Conservation (phyloP, 768 basidiomycete genomes). For the Daedalea quercina region DNA sequence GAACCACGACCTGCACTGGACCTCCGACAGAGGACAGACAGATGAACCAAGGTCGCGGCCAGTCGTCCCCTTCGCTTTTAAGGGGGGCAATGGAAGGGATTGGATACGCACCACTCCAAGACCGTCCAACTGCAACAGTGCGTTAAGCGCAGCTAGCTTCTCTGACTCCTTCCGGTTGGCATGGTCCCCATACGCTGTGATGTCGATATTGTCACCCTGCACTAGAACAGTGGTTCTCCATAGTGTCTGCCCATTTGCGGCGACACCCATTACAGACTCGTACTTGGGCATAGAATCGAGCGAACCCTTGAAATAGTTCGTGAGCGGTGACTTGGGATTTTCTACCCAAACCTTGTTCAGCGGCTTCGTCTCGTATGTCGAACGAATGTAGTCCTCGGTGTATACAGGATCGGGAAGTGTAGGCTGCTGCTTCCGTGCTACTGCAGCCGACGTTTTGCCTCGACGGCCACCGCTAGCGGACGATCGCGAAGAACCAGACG, state of each 20-base stretch:
- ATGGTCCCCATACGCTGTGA: constrained; percentile 32
- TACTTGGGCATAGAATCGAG: constrained; percentile 22
- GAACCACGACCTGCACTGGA: no score
- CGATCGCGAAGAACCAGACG: background rate
- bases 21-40: no score
- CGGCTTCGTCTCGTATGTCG: constrained; percentile 17
- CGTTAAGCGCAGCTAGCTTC: constrained; percentile 69
- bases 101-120: constrained; percentile 52
- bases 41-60: no score
- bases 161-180: constrained; percentile 55
- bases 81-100: background rate
- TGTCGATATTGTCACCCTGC: constrained; percentile 7
- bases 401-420: constrained; percentile 28
- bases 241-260: constrained; percentile 22
- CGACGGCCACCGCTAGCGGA: constrained; percentile 6
- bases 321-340: constrained; percentile 48
- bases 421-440: constrained; percentile 3
- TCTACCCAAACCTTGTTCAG: constrained; percentile 26
- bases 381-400: constrained; percentile 27
- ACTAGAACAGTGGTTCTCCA: constrained; percentile 25
- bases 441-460: constrained; percentile 1
- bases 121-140: constrained; percentile 61
- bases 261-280: constrained; percentile 20
- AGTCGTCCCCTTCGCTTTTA: no score
- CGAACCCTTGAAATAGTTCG: constrained; percentile 30